Evolutionary conservation across 2,329 filamentous ascomycete genomes (phyloP), one percentile per base, ranked within the genome.

Genomic region (Microcera coccophila): DNA sequence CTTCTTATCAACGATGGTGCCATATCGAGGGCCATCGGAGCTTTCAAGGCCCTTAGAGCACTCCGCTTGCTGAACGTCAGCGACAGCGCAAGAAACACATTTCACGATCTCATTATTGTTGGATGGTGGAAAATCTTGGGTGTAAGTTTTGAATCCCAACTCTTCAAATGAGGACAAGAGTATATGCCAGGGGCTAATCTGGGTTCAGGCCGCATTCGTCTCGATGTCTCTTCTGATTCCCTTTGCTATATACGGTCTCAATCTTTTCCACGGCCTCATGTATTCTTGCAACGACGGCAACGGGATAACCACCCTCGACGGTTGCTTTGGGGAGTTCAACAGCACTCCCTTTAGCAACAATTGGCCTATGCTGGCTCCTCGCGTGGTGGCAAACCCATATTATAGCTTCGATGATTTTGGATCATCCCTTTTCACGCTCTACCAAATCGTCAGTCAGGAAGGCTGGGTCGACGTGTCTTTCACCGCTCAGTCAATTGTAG

Each of bases 381-480:
- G 93, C 41, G 81, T 85, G 36, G 89, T 85, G 10, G 68, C 79
- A 2, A 97, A 98, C 57, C 81, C 84, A 0, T 95, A 81, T 61
- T 97, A 85, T 67, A 85, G 85, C 63, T 98, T 98, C 61, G 93
- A 98, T 64, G 86, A 94, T 61, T 98, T 98, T 58, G 87, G 85
- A n/a, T 80, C 87, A 41, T 86, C 91, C 0, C 75, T 98, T 24
- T 97, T 97, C 70, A 94, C 95, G 48, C 85, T 98, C 46, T 98
- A 96, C 70, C 90, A 97, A 64, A 96, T 98, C 66, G 91, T 97
- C 32, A 97, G 91, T 39, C 93, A 98, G 65, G 94, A 98, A 73
- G 93, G 93, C 24, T 98, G 94, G 93, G 83, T 84, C 10, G 90
- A 95, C 62, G 89, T 95, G n/a, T 87, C 93, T 62, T 90, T 87